A percentile compares a stretch with the other conserved stretches of the same genome.
These are phyloP conservation scores for Phyllosticta ampelicida DNA, from an alignment of 2,329 filamentous ascomycete species.

Conservation along the genomic window DNA sequence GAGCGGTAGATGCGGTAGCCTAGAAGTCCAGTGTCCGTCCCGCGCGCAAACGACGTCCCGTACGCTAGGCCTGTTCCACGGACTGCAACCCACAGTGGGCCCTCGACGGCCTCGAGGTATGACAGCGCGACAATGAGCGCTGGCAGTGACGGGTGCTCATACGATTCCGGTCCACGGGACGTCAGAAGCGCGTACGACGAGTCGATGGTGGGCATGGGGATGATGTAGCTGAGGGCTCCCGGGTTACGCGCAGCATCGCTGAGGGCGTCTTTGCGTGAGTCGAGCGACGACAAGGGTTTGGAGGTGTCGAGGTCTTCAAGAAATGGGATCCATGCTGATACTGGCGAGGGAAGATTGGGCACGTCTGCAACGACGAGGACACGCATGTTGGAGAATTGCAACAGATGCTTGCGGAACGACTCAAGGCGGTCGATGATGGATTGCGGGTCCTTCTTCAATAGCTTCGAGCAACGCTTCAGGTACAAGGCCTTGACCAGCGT, in stretches of 20 bases:
- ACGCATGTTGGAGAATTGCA: constrained; percentile 76
- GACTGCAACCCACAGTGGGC: constrained; percentile 86
- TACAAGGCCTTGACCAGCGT: constrained; percentile 82
- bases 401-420: constrained; percentile 61
- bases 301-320: constrained; percentile 41
- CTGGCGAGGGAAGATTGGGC: constrained; percentile 59
- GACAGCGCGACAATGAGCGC: constrained; percentile 78
- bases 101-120: constrained; percentile 88
- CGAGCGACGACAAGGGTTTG: constrained; percentile 56
- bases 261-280: constrained; percentile 58
- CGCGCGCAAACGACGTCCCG: constrained; percentile 67
- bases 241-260: constrained; percentile 64
- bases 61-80: constrained; percentile 91
- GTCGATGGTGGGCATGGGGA: constrained; percentile 87
- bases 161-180: constrained; percentile 62
- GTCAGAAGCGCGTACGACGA: constrained; percentile 78
- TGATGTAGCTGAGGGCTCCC: constrained; percentile 64
- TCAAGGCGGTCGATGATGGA: constrained; percentile 69
- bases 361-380: constrained; percentile 76
- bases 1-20: constrained; percentile 84
- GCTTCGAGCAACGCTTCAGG: constrained; percentile 74
- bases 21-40: constrained; percentile 67
- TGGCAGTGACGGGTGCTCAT: constrained; percentile 66
- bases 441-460: constrained; percentile 66
- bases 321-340: constrained; percentile 67